Conservation (phyloP, 805 yeast genomes). For the Wickerhamomyces alni region DNA sequence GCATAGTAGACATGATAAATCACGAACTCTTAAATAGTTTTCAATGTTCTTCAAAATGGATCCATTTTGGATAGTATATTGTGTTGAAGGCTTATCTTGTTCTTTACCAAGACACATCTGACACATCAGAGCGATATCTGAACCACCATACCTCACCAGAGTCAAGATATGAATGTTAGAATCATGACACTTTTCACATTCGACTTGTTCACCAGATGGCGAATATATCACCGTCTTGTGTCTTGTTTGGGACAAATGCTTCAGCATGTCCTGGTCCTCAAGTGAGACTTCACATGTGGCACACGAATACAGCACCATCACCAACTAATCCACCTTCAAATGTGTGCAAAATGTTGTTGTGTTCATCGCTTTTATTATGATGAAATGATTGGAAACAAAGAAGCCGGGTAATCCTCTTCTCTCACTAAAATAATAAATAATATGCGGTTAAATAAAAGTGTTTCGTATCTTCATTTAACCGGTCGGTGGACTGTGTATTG, state of each 20-base stretch:
- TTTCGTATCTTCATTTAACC: too few relatives aligned
- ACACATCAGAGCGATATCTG: slow-evolving; percentile 48
- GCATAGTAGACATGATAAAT: slow-evolving; percentile 42
- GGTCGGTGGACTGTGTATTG: too few relatives aligned
- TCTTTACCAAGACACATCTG: slow-evolving; percentile 35
- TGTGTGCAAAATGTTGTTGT: too few relatives aligned
- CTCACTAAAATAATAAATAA: too few relatives aligned
- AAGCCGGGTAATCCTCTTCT: too few relatives aligned
- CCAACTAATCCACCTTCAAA: background rate
- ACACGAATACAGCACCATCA: slow-evolving; percentile 33
- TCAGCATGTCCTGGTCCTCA: slow-evolving; percentile 37
- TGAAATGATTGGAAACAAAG: too few relatives aligned
- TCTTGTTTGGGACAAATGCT: slow-evolving; percentile 46
- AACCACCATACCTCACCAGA: slow-evolving; percentile 47
- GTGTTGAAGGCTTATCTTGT: slow-evolving; percentile 40
- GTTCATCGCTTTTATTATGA: too few relatives aligned
- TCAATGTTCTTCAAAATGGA: slow-evolving; percentile 43
- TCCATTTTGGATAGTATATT: slow-evolving; percentile 49
- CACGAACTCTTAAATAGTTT: slow-evolving; percentile 44
- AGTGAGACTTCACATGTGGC: slow-evolving; percentile 36
- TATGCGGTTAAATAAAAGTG: too few relatives aligned
- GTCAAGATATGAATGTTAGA: slow-evolving; percentile 46
- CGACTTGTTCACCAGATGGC: slow-evolving; percentile 33
- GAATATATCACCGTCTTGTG: slow-evolving; percentile 41
- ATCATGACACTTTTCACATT: slow-evolving; percentile 53